Base-by-base conservation (phyloP, 78 protist genomes). In the Planoprotostelium fungivorum region DNA sequence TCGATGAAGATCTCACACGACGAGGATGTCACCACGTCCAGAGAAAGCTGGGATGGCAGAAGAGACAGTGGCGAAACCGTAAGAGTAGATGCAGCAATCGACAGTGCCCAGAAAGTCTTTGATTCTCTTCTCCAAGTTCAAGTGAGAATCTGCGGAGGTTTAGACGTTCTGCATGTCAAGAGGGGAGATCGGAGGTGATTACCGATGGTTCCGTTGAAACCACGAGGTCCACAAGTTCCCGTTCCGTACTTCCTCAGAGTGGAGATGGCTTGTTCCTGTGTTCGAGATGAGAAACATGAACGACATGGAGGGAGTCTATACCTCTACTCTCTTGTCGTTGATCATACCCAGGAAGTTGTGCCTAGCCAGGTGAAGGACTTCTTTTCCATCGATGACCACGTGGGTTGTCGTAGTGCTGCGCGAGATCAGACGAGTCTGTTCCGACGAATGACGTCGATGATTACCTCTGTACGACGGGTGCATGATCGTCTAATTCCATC, bases 211-310 rank as follows among this genome's bases (percentile, higher is more conserved):
- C 99, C 99, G 93, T 98, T 98, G 94, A 99, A 99, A 37, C 99
- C 99, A 28, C 99, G 90, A 29, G 99, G 99, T 10, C 99, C 99
- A 89, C 99, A 99, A 0, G 98, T 88, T 31, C 99, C 99, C 28
- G 95, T 95, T 84, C 99, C 99, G 86, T 97, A 97, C 86, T 94
- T 88, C 29, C 86, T 37, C 29, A 98, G 35, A 29, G 95, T 91
- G 0, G 83, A 28, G 37, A 83, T 86, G n/a, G 95, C 90, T 35
- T 84, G 36, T 29, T 38, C 90, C 86, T 73, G 23, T 29, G 38
- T 16, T 34, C 0, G 35, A 0, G 38, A 34, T 34, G 36, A 91
- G 35, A 36, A 10, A 34, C 0, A 89, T 16, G 85, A 34, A 86
- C 38, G 36, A 9, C 1, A 36, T 89, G 0, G 0, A 1, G 36